Evolutionary conservation across 1,284 basidiomycete species (phyloP).

Genomic region (Laetiporus sulphureus): DNA sequence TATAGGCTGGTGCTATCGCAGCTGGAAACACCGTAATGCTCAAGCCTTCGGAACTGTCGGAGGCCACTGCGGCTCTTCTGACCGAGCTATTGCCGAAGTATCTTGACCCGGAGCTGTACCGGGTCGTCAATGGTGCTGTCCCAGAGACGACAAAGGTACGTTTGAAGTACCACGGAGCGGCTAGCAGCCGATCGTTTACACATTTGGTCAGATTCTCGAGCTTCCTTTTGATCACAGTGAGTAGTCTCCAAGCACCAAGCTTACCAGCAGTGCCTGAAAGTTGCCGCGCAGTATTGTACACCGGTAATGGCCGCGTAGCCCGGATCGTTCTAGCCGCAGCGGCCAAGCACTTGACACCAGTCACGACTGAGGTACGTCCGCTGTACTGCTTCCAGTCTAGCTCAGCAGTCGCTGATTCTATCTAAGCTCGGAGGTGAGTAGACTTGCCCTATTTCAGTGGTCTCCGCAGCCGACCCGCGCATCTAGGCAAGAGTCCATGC

Average conservation of each 20-base stretch:
- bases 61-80: constrained; percentile 61
- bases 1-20: constrained; percentile 59
- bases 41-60: constrained; percentile 80
- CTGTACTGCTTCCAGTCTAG: neutral
- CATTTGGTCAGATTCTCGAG: constrained; percentile 51
- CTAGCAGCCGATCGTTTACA: neutral
- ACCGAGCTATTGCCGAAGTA: constrained; percentile 77
- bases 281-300: constrained; percentile 34
- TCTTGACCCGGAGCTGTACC: constrained; percentile 66
- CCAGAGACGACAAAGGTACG: constrained; percentile 66
- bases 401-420: too few species aligned
- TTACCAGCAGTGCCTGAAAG: neutral
- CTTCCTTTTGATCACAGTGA: constrained; percentile 83
- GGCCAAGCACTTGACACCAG: constrained; percentile 82
- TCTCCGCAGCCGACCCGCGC: too few species aligned
- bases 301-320: constrained; percentile 66
- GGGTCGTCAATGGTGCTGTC: constrained; percentile 73
- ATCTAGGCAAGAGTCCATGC: constrained; percentile 73
- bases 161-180: neutral
- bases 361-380: constrained; percentile 61
- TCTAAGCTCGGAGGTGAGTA: neutral
- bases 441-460: too few species aligned
- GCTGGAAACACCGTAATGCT: constrained; percentile 72
- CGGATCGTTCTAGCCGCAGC: constrained; percentile 78
- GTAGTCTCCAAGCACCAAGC: constrained; percentile 18